A percentile compares a stretch with the other conserved stretches of the same genome.
Conservation (phyloP, 2,329 filamentous ascomycete genomes). For the Calonectria leucothoes region DNA sequence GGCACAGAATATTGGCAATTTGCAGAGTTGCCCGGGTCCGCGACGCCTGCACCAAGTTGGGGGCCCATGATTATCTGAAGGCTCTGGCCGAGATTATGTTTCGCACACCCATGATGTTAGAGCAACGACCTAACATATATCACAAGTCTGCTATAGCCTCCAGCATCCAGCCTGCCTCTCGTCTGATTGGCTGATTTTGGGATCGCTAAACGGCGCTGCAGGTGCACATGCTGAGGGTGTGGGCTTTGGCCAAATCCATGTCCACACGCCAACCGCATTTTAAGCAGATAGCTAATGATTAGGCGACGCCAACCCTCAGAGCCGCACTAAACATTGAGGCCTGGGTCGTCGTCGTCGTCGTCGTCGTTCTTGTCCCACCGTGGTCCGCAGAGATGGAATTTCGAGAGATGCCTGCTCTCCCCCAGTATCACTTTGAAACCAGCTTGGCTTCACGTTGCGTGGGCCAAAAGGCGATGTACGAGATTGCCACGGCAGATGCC, state of each 20-base stretch:
- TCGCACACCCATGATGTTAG: conserved; percentile 44
- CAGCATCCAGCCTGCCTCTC: conserved; percentile 18
- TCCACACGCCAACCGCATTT: conserved; percentile 28
- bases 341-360: neutral
- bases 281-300: conserved; percentile 15
- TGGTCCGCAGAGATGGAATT: neutral
- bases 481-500: conserved; percentile 44
- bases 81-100: conserved; percentile 44
- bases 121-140: conserved; percentile 41
- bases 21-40: conserved; percentile 33
- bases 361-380: neutral
- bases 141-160: conserved; percentile 34
- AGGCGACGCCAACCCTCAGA: conserved; percentile 25
- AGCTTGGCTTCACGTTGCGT: neutral
- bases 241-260: conserved; percentile 33
- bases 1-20: conserved; percentile 35
- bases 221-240: conserved; percentile 39
- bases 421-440: conserved; percentile 20
- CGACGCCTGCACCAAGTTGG: conserved; percentile 37
- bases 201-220: conserved; percentile 44
- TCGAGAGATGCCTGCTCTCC: neutral
- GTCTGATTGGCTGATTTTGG: conserved; percentile 32
- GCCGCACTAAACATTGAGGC: conserved; percentile 23
- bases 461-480: conserved; percentile 26
- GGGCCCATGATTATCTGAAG: conserved; percentile 35